Evolutionary conservation across 1,284 basidiomycete species (phyloP), one percentile per base, ranked within the genome.

Genomic region (Cryptococcus sp.): DNA sequence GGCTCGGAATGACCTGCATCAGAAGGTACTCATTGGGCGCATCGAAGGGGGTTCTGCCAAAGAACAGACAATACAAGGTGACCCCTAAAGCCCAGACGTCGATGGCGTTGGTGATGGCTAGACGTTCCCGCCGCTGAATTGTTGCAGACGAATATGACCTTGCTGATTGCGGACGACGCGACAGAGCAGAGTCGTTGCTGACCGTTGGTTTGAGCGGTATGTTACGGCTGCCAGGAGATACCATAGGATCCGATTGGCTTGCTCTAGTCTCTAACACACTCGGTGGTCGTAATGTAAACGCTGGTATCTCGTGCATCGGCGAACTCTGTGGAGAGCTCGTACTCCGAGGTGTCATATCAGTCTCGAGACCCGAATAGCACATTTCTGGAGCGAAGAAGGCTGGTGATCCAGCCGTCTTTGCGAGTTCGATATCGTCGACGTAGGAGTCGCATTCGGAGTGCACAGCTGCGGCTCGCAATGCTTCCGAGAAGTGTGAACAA

Each of bases 21-120:
- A 98, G 81, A 46, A 85, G 84, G 74, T 86, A 96, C 79, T 94
- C 91, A 65, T 84, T 82, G 59, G 84, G 81, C 46, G 84, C 78
- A 75, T 84, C 67, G 80, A 87, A 93, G 0, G 91, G 91, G 7
- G 87, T 84, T 54, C 81, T 81, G 23, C 93, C 96, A 68, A 97
- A 98, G 1, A 98, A 83, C 47, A 99, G 84, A 72, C 93, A 96
- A 80, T 93, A 99, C 15, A 98, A 82, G 1, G 96, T 99, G 39
- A 98, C 90, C n/a, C 96, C 96, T 8, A 99, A 84, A 0, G 96
- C 94, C 95, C 95, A 99, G n/a, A 99, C 86, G 72, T 99, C 96
- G 74, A 99, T 96, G 5, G 93, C 89, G 74, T 95, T 93, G 40
- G 93, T 95, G 64, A 99, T 90, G 1, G 84, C 83, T 3, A 87